A percentile compares a stretch with the other conserved stretches of the same genome.
Conservation (phyloP, 768 basidiomycete species). For the Termitomyces sp. region DNA sequence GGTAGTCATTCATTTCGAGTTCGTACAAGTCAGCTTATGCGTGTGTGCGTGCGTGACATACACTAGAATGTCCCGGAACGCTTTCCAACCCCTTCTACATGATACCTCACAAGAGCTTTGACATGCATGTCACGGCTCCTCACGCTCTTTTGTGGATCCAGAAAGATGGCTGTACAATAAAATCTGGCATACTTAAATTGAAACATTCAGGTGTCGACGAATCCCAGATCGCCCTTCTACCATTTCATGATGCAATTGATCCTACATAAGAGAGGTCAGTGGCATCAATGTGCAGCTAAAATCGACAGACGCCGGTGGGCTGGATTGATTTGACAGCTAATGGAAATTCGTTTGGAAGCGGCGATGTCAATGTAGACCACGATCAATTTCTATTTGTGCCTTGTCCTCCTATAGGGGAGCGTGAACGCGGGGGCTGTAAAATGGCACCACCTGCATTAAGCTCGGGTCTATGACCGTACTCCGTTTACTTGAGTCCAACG, state of each 20-base stretch:
- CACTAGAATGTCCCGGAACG: background rate
- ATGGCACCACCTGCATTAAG: background rate
- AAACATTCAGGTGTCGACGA: background rate
- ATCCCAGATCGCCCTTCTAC: background rate
- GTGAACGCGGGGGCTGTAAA: background rate
- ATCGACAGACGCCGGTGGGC: background rate
- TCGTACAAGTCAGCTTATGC: background rate
- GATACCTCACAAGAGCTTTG: background rate
- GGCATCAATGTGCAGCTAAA: background rate
- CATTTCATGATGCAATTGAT: background rate
- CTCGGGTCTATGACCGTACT: background rate
- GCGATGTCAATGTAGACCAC: background rate
- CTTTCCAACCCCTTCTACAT: background rate
- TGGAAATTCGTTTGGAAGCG: slow-evolving; percentile 3
- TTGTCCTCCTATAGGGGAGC: background rate
- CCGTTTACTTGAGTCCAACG: background rate
- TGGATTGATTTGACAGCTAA: background rate
- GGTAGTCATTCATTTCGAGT: background rate
- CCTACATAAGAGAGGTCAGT: background rate
- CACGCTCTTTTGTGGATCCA: background rate
- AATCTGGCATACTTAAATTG: background rate
- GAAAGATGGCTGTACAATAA: background rate
- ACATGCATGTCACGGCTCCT: background rate
- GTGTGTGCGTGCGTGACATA: background rate
- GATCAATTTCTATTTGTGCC: background rate